These are phyloP conservation scores for Diaporthe citrichinensis DNA, from an alignment of 2,329 filamentous ascomycete genomes.

Conservation along the genomic window DNA sequence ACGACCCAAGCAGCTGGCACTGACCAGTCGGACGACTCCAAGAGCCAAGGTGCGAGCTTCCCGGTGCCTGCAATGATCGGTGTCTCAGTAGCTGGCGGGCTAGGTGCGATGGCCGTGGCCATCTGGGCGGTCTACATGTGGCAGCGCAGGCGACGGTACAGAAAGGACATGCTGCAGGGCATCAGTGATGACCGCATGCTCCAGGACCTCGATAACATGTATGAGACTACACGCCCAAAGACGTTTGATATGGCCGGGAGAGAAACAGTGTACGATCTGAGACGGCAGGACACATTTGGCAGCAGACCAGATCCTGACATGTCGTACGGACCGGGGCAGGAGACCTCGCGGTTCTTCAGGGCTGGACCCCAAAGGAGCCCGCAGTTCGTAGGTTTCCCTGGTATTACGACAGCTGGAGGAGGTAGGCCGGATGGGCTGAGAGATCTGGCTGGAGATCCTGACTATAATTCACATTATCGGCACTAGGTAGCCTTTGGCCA, in stretches of 20 bases:
- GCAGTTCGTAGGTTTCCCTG: conserved; percentile 10
- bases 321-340: conserved; percentile 29
- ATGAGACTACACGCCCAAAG: conserved; percentile 18
- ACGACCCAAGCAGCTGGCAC: background rate
- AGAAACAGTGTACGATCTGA: conserved; percentile 4
- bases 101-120: conserved; percentile 19
- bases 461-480: conserved; percentile 8
- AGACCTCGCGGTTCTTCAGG: conserved; percentile 27
- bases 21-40: background rate
- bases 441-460: conserved; percentile 7
- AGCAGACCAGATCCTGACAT: conserved; percentile 5
- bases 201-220: conserved; percentile 23
- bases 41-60: background rate
- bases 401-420: background rate
- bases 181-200: conserved; percentile 36
- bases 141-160: conserved; percentile 18
- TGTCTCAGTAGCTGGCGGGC: conserved; percentile 21
- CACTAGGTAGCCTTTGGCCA: background rate
- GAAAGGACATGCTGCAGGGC: conserved; percentile 28
- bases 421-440: background rate
- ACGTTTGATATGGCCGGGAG: conserved; percentile 25
- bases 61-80: conserved; percentile 27
- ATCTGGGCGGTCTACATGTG: conserved; percentile 31
- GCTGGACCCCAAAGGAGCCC: conserved; percentile 33
- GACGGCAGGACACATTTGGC: background rate